Base-by-base conservation (phyloP, 345 rosid genomes). In the Mallotus nudiflorus region DNA sequence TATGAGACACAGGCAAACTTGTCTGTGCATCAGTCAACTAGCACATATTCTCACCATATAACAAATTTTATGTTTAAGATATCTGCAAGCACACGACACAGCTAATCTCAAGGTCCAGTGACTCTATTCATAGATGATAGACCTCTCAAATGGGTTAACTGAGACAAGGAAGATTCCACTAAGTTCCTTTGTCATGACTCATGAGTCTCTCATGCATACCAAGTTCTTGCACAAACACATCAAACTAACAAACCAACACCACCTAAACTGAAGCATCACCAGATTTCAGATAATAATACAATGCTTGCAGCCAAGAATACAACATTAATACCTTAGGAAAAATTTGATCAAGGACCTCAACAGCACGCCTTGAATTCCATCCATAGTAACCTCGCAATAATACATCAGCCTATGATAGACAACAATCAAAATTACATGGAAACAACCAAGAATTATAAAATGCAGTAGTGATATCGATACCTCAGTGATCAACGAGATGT, bases 291-390 rank as follows among this genome's bases (percentile, higher is more conserved):
- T 19, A 60, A n/a, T 9, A 25, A 10, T 31, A 19, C 10, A 58
- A 31, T 13, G 2, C 35, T 12, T 14, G 49, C 20, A 16, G 37
- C 52, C 28, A 22, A 33, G 49, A 13, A 60, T 35, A 50, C 4
- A 53, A 53, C 14, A 55, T 13, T 15, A 54, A 56, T 78, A 94
- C 99, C 95, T 89, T 92, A 12, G 98, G 98, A 56, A 96, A 92
- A 18, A 92, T 82, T 77, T 84, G 81, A 80, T 92, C 91, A 6
- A 96, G 86, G 68, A 88, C 90, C 75, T 88, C 74, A 54, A 92
- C n/a, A 42, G 98, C 98, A 42, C 97, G 99, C 63, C 87, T 73
- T 4, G 99, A 90, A 75, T 95, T 95, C 98, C 99, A 92, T 35
- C 97, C 98, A 49, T 81, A 85, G 67, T 96, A 96, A 11, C 99